These are phyloP conservation scores for Tylopilus subfusipes DNA, from an alignment of 768 basidiomycete species.

Conservation along the genomic window DNA sequence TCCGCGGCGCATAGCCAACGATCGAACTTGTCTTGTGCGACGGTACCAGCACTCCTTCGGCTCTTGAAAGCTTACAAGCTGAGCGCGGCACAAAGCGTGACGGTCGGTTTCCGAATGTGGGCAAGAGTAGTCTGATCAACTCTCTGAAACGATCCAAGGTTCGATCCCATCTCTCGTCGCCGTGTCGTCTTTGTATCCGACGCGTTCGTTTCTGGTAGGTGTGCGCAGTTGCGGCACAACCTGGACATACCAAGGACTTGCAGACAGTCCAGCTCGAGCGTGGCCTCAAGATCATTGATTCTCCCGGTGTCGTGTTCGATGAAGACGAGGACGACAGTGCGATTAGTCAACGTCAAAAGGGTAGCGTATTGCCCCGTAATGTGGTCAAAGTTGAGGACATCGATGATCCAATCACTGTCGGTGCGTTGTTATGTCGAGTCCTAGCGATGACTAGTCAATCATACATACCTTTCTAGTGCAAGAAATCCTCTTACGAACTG, in stretches of 20 bases:
- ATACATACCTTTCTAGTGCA: constrained; percentile 64
- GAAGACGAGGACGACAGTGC: constrained; percentile 57
- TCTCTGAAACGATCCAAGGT: constrained; percentile 84
- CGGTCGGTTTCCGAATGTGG: constrained; percentile 94
- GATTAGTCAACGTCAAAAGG: constrained; percentile 44
- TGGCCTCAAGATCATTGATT: constrained; percentile 89
- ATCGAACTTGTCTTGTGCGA: constrained; percentile 73
- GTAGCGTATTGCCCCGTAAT: constrained; percentile 75
- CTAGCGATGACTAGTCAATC: background rate
- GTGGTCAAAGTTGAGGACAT: constrained; percentile 89
- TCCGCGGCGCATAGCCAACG: constrained; percentile 74
- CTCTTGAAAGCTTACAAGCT: constrained; percentile 83
- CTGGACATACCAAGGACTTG: constrained; percentile 89
- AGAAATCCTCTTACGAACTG: constrained; percentile 75
- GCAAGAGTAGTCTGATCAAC: constrained; percentile 94
- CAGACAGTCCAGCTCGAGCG: constrained; percentile 92
- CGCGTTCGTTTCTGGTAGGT: constrained; percentile 41
- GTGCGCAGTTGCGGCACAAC: constrained; percentile 92
- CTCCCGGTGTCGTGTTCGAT: no score
- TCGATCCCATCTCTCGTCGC: constrained; percentile 6
- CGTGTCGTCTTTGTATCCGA: background rate
- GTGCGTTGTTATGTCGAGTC: constrained; percentile 41
- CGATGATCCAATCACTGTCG: constrained; percentile 85
- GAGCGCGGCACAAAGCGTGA: constrained; percentile 60
- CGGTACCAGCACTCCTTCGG: constrained; percentile 72